phyloP scores from a whole-genome alignment of 2,329 filamentous ascomycete species.

The Hypoxylon rubiginosum region DNA sequence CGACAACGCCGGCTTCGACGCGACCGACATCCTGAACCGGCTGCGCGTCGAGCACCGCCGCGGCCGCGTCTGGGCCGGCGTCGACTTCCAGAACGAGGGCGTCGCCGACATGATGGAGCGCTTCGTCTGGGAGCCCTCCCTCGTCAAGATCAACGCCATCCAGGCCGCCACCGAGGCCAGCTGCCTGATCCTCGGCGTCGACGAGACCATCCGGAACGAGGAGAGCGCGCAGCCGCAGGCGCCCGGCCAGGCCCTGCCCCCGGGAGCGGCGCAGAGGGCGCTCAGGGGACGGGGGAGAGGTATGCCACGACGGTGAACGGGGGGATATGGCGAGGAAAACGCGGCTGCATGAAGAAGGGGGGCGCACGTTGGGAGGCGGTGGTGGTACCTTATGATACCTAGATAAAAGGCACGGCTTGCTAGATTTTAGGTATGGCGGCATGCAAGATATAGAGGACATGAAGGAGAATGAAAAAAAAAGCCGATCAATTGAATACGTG shows the following conservation, averaged over 20 bases:
- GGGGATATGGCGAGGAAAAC: constrained; percentile 3
- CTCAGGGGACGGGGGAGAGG: constrained; percentile 86
- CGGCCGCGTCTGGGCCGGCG: constrained; percentile 92
- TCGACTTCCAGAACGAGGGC: constrained; percentile 93
- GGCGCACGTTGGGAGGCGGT: not conserved
- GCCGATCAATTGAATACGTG: constrained; percentile 17
- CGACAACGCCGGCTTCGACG: constrained; percentile 98
- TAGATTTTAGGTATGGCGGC: constrained; percentile 17
- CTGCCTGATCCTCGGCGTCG: constrained; percentile 94
- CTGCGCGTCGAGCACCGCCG: constrained; percentile 96
- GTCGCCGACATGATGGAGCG: constrained; percentile 93
- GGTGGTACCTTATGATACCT: constrained; percentile 40
- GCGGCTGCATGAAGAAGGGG: constrained; percentile 13
- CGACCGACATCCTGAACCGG: constrained; percentile 96
- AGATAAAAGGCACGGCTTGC: constrained; percentile 19
- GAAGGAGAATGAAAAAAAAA: constrained; percentile 21
- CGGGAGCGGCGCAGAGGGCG: constrained; percentile 89
- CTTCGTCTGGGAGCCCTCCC: constrained; percentile 97
- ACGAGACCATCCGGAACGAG: constrained; percentile 99
- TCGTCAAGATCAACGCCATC: constrained; percentile 97
- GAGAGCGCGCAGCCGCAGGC: constrained; percentile 88
- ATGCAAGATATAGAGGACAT: constrained; percentile 14
- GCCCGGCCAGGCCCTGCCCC: constrained; percentile 79
- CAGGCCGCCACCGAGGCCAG: constrained; percentile 95
- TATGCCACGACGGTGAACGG: constrained; percentile 81